Percentiles rank a stretch among this genome's conserved stretches.
Evolutionary conservation across 306 rosid genomes (phyloP).

Genomic region (Malus sylvestris): DNA sequence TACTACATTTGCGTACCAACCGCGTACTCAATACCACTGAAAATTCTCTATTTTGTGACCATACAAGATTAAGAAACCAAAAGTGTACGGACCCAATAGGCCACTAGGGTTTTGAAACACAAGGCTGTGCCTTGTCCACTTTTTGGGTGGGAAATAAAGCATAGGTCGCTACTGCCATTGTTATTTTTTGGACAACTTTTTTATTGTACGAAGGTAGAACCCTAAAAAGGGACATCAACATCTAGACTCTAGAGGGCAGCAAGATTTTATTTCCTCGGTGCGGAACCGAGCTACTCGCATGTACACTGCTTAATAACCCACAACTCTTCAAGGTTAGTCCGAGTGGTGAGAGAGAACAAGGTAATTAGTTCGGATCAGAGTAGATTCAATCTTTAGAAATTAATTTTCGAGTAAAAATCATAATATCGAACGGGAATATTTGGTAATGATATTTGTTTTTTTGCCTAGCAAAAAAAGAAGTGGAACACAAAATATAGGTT

Average conservation of each 20-base stretch:
- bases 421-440: not conserved
- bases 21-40: too few species aligned
- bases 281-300: conserved; percentile 17
- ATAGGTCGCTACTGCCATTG: conserved; percentile 24
- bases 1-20: too few species aligned
- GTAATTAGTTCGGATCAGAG: too few species aligned
- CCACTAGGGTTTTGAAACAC: conserved; percentile 44
- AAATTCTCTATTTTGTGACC: conserved; percentile 30
- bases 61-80: conserved; percentile 24
- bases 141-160: conserved; percentile 37
- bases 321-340: too few species aligned
- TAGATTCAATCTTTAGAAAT: too few species aligned
- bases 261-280: conserved; percentile 24
- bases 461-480: not conserved
- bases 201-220: conserved; percentile 19
- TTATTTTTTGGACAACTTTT: conserved; percentile 18
- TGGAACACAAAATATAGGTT: not conserved
- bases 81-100: conserved; percentile 32
- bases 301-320: not conserved
- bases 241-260: conserved; percentile 11
- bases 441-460: not conserved
- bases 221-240: conserved; percentile 24
- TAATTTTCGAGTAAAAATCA: not conserved
- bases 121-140: conserved; percentile 30
- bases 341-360: too few species aligned